phyloP scores from a whole-genome alignment of 768 basidiomycete genomes.

The Saitozyma podzolica region DNA sequence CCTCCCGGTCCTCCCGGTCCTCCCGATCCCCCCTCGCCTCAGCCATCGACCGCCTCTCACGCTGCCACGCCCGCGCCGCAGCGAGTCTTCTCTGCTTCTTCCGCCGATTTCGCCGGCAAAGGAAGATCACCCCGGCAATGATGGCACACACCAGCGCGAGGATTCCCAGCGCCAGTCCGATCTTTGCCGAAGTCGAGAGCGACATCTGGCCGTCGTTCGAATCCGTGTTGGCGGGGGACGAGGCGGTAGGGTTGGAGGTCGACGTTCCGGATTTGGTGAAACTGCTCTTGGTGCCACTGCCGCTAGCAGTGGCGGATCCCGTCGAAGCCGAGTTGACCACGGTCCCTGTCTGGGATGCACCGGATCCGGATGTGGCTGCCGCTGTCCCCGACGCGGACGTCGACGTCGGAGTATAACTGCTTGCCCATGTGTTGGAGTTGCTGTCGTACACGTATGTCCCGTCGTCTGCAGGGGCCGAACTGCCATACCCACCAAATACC shows the following conservation, averaged over 20 bases:
- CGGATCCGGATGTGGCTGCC: not conserved
- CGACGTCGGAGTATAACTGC: not conserved
- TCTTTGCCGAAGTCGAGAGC: conserved; percentile 2
- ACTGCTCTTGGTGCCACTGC: not conserved
- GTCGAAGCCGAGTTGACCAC: not conserved
- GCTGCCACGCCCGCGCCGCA: not conserved
- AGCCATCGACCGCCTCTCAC: not conserved
- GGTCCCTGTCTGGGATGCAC: not conserved
- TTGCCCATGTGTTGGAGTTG: conserved; percentile 32
- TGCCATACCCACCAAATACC: conserved; percentile 62
- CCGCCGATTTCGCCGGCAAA: conserved; percentile 7
- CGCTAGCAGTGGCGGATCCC: not conserved
- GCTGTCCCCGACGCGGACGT: not conserved
- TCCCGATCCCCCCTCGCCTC: not conserved
- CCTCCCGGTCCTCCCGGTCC: conserved; percentile 6
- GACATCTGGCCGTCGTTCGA: not conserved
- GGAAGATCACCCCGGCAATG: conserved; percentile 55
- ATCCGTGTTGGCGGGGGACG: not conserved
- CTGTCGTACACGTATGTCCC: conserved; percentile 54
- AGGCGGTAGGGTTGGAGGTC: not conserved
- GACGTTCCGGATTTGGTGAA: not conserved
- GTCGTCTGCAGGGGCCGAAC: conserved; percentile 60
- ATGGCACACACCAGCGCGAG: conserved; percentile 56
- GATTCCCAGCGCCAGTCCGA: not conserved
- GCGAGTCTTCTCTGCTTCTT: conserved; percentile 4